Conservation (phyloP, 2,329 filamentous ascomycete genomes). For the Ophiognomonia clavigignenti-juglandacearum region DNA sequence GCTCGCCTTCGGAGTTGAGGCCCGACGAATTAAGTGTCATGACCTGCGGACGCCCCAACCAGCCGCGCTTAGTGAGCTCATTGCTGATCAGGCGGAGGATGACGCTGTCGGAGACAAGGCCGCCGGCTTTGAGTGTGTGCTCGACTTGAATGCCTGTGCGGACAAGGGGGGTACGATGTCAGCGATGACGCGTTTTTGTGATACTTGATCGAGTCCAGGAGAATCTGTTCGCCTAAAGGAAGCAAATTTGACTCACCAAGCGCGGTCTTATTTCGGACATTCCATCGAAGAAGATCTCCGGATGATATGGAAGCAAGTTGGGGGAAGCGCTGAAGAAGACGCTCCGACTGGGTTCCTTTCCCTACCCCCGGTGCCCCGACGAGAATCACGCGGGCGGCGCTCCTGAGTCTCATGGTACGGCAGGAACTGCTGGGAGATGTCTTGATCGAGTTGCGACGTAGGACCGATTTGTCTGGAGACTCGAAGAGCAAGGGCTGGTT, state of each 20-base stretch:
- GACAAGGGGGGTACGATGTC: neutral
- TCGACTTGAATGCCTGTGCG: constrained; percentile 80
- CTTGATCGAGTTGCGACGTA: too few species aligned
- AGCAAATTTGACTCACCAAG: constrained; percentile 56
- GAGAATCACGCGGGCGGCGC: constrained; percentile 88
- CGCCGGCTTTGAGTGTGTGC: constrained; percentile 78
- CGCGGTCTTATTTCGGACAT: constrained; percentile 84
- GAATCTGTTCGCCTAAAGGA: constrained; percentile 9
- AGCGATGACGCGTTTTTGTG: constrained; percentile 1
- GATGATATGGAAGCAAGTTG: constrained; percentile 90
- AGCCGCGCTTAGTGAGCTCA: constrained; percentile 79
- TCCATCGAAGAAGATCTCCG: constrained; percentile 84
- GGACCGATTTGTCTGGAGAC: too few species aligned
- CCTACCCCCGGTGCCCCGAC: constrained; percentile 95
- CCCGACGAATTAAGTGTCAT: constrained; percentile 49
- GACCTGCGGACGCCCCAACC: constrained; percentile 56
- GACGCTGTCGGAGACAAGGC: constrained; percentile 84
- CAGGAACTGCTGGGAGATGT: constrained; percentile 2
- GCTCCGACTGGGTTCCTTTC: constrained; percentile 92
- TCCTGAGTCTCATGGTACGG: constrained; percentile 59
- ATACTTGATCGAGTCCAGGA: too few species aligned
- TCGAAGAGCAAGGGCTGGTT: neutral
- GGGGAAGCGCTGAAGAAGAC: constrained; percentile 79
- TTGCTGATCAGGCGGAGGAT: constrained; percentile 91
- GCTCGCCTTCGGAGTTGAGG: constrained; percentile 32